Conservation (phyloP, 2,329 filamentous ascomycete genomes). For the Celoporthe dispersa region DNA sequence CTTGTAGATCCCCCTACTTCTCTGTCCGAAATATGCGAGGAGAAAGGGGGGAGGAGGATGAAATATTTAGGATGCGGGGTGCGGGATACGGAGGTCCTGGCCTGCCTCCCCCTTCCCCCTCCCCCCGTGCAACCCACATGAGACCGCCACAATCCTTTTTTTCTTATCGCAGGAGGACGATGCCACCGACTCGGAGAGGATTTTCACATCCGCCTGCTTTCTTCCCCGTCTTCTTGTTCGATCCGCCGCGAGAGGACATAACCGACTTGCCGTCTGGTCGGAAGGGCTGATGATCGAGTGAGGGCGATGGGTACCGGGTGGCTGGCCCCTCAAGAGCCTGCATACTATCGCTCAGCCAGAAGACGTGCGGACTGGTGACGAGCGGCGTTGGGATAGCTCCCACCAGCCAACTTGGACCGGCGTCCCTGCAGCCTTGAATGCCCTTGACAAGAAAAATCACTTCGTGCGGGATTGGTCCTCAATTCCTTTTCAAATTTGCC, state of each 20-base stretch:
- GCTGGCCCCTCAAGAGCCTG: not conserved
- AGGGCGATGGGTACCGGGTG: not conserved
- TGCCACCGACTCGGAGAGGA: not conserved
- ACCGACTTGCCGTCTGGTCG: not conserved
- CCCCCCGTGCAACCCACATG: not conserved
- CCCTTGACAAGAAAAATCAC: not conserved
- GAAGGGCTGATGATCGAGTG: not conserved
- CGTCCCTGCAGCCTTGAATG: not conserved
- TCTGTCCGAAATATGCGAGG: not conserved
- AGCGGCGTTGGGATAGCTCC: not conserved
- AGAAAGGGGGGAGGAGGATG: not conserved
- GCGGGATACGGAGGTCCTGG: not conserved
- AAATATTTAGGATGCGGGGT: not conserved
- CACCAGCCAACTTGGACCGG: not conserved
- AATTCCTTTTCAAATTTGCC: not conserved
- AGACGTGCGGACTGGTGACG: not conserved
- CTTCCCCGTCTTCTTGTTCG: too few species aligned
- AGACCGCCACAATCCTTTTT: slow-evolving; percentile 1
- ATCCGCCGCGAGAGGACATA: not conserved
- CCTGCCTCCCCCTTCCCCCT: not conserved
- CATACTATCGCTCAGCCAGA: not conserved
- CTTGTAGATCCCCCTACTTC: not conserved
- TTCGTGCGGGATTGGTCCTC: not conserved
- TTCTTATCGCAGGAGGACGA: not conserved
- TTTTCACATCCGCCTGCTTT: not conserved